Base-by-base conservation (phyloP, 2,329 filamentous ascomycete genomes). In the Fusarium sp. region DNA sequence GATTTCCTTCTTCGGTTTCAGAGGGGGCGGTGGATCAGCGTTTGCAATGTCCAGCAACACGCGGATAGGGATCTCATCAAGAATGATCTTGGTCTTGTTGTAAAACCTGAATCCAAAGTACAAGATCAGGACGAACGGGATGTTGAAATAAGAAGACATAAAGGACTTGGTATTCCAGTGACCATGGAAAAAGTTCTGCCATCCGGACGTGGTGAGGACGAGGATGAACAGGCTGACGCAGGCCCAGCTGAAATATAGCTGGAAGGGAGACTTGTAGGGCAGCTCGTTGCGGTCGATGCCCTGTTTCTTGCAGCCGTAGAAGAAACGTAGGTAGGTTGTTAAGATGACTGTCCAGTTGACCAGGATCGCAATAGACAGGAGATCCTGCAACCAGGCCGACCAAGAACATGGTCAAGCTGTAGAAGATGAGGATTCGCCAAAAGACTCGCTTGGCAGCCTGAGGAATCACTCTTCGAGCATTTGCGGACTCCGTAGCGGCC, bases 321-420 rank as follows among this genome's bases (percentile, higher is more conserved):
- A 63, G 18, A 68, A 68, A 3, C 33, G 33, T 0, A 67, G 5
- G 27, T 68, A 68, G 6, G 45, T 38, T 1, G 27, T 35, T 2
- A 54, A 42, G 8, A 66, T 62, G 27, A 31, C 54, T 2, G 54
- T 56, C 63, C 56, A 68, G 16, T 67, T 68, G 14, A 62, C 56
- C 5, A 67, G 20, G 6, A 38, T 67, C 3, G 56, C 42, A 29
- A 62, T 68, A 4, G 64, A 54, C 20, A 62, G 29, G 7, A 69
- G 25, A 6, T 69, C 47, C 25, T 67, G 38, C 14, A 69, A 36
- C 64, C 64, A 63, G n/a, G 14, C 64, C 65, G 2, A 69, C 45
- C 31, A 57, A 36, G 57, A 67, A 68, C 7, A 69, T 63, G 14
- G 64, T 66, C 18, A 69, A 27, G 16, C 36, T 16, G 10, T 68